phyloP scores from a whole-genome alignment of 73 alveolate genomes.

The Paramecium sonneborni region DNA sequence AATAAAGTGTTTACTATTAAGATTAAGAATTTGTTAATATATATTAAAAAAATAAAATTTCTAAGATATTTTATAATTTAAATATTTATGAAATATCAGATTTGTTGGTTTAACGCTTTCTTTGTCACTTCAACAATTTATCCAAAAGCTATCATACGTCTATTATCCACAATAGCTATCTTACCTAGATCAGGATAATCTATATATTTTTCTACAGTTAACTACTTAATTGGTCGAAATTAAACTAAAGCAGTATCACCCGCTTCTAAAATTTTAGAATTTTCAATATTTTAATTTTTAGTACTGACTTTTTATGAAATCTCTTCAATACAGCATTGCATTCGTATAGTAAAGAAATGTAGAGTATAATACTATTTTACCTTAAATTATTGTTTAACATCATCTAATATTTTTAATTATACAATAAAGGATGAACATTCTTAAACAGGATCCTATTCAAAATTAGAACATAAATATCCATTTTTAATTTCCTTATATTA shows the following conservation, averaged over 20 bases:
- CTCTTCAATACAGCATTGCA: neutral
- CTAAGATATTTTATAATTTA: too few relatives aligned
- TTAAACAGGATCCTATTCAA: neutral
- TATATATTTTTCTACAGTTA: neutral
- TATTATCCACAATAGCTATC: neutral
- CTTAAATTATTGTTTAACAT: too few relatives aligned
- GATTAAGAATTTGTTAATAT: too few relatives aligned
- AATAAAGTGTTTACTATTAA: too few relatives aligned
- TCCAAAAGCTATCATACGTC: neutral
- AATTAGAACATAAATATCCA: neutral
- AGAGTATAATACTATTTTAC: neutral
- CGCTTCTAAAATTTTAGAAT: neutral
- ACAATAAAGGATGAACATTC: neutral
- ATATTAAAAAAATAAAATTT: too few relatives aligned
- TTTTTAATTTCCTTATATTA: neutral
- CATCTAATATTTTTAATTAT: neutral
- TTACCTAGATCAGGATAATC: neutral
- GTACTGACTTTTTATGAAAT: too few relatives aligned
- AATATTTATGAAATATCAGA: too few relatives aligned
- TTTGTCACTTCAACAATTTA: neutral
- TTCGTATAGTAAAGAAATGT: neutral
- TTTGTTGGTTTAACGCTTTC: too few relatives aligned
- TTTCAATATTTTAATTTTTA: neutral
- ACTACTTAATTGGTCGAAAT: neutral
- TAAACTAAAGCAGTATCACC: neutral